Percentiles rank a stretch among this genome's conserved stretches.
phyloP scores from a whole-genome alignment of 2,329 filamentous ascomycete genomes.

The Penicillium sp. region DNA sequence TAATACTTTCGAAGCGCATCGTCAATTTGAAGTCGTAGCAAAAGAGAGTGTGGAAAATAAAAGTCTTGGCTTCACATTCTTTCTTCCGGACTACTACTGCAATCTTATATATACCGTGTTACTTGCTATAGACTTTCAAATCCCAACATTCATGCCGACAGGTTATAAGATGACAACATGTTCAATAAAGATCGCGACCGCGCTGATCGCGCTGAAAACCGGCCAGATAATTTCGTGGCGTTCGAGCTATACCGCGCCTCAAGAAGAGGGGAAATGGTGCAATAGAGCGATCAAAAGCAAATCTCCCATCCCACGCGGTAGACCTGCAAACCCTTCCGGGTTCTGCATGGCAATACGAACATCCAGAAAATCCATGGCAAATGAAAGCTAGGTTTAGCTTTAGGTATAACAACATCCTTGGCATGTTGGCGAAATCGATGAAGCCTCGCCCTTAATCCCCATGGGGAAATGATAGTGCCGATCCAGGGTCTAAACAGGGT shows the following conservation, averaged over 20 bases:
- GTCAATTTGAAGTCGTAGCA: not conserved
- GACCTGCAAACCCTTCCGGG: not conserved
- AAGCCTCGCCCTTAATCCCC: conserved; percentile 3
- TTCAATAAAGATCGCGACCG: conserved; percentile 15
- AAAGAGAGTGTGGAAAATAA: not conserved
- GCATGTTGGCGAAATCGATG: conserved; percentile 28
- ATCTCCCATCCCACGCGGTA: not conserved
- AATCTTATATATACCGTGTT: not conserved
- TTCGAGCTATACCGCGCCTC: conserved; percentile 4
- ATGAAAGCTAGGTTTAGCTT: not conserved
- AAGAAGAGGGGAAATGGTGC: conserved; percentile 9
- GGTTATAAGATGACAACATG: conserved; percentile 9
- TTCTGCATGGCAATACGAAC: not conserved
- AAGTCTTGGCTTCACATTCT: not conserved
- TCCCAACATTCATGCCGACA: not conserved
- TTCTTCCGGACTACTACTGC: not conserved
- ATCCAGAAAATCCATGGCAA: not conserved
- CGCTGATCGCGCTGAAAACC: conserved; percentile 8
- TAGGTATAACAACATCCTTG: conserved; percentile 30
- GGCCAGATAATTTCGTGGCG: not conserved
- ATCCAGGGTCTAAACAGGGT: conserved; percentile 19
- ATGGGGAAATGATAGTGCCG: conserved; percentile 16
- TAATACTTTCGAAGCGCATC: conserved; percentile 23
- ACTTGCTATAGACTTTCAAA: not conserved
- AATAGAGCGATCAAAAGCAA: conserved; percentile 2